These are phyloP conservation scores for Leonotis leonurus DNA, from an alignment of 257 asterid genomes.

Conservation along the genomic window DNA sequence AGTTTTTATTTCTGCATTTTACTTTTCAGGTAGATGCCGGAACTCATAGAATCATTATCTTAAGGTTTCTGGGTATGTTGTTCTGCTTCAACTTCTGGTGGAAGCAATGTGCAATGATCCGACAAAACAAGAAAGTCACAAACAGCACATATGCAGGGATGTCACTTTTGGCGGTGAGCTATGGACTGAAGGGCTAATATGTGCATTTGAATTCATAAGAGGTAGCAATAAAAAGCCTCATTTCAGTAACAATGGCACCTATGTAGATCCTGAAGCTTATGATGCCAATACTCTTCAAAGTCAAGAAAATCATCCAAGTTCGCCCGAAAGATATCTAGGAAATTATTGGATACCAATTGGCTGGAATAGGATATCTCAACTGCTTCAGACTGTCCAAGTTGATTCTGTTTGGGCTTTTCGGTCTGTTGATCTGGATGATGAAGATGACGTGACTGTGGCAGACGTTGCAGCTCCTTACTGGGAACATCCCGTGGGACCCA, in stretches of 20 bases:
- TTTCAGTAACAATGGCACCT: not conserved
- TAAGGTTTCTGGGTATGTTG: conserved; percentile 3
- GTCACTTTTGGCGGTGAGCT: conserved; percentile 24
- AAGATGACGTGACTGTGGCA: conserved; percentile 39
- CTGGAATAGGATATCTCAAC: conserved; percentile 39
- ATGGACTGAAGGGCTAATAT: conserved; percentile 39
- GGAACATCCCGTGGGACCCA: conserved; percentile 40
- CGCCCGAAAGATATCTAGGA: conserved; percentile 25
- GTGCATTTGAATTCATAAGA: conserved; percentile 39
- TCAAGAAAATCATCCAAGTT: conserved; percentile 12
- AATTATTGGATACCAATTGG: conserved; percentile 43
- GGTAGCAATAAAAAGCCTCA: conserved; percentile 18
- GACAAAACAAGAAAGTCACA: conserved; percentile 22
- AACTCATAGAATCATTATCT: not conserved
- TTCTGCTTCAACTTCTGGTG: conserved; percentile 6
- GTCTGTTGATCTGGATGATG: conserved; percentile 26
- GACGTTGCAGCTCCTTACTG: conserved; percentile 43
- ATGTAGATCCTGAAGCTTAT: conserved; percentile 12
- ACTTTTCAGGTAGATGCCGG: conserved; percentile 3
- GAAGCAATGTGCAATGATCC: conserved; percentile 19
- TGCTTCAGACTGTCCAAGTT: conserved; percentile 27
- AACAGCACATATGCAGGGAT: conserved; percentile 27
- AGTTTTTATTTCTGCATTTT: not conserved
- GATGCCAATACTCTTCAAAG: conserved; percentile 6
- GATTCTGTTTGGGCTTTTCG: conserved; percentile 32